These are phyloP conservation scores for Ensete glaucum DNA, from an alignment of 176 grass and related monocot genomes.

Conservation along the genomic window DNA sequence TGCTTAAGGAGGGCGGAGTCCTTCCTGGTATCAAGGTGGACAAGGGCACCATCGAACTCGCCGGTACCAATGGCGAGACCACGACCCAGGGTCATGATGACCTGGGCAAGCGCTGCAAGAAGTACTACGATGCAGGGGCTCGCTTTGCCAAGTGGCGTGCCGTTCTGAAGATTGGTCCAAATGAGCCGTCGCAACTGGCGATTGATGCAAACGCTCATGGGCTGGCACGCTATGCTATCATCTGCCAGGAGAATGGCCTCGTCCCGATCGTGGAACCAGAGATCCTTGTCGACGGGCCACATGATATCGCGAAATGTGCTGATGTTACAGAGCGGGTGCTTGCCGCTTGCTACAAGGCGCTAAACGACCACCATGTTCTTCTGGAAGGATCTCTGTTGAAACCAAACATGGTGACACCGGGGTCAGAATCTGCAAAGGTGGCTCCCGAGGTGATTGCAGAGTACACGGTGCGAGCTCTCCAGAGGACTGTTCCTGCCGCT, in stretches of 20 bases:
- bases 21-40: conserved; percentile 23
- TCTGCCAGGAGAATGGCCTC: conserved; percentile 23
- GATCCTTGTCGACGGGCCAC: conserved; percentile 14
- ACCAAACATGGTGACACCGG: conserved; percentile 20
- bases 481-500: conserved; percentile 14
- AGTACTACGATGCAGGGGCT: conserved; percentile 13
- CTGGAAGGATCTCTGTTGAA: conserved; percentile 13
- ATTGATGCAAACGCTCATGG: conserved; percentile 11
- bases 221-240: conserved; percentile 16
- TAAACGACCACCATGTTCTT: conserved; percentile 16
- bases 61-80: conserved; percentile 17
- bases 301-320: conserved; percentile 5
- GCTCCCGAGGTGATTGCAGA: conserved; percentile 4
- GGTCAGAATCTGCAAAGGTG: conserved; percentile 1
- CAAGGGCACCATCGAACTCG: conserved; percentile 16
- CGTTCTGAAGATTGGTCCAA: conserved; percentile 15
- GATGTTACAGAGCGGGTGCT: conserved; percentile 14
- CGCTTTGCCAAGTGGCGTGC: conserved; percentile 23
- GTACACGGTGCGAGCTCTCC: conserved; percentile 6
- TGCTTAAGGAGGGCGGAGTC: conserved; percentile 15
- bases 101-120: conserved; percentile 18
- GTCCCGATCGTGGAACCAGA: conserved; percentile 18
- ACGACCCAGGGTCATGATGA: conserved; percentile 20
- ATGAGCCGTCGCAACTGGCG: conserved; percentile 9
- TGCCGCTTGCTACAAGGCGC: conserved; percentile 16